Evolutionary conservation across 495 filamentous ascomycete species (phyloP).

Genomic region (Trypethelium eluteriae): DNA sequence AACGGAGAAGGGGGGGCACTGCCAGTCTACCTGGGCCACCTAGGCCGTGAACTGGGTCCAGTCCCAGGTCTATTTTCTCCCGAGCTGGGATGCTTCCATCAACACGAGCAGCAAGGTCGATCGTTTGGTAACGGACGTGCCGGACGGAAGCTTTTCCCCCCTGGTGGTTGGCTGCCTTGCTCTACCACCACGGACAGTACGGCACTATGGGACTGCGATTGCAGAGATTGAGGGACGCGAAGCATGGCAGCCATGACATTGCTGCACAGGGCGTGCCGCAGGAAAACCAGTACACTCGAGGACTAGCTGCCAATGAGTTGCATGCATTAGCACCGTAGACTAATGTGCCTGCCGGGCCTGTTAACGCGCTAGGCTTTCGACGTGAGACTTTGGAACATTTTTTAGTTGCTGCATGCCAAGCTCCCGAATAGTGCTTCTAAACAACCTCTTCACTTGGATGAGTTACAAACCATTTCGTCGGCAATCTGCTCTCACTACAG

Average conservation of each 20-base stretch:
- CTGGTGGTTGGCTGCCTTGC: constrained; percentile 2
- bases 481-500: neutral
- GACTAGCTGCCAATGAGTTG: neutral
- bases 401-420: neutral
- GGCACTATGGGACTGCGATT: too few relatives aligned
- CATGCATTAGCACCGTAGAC: neutral
- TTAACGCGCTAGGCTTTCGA: neutral
- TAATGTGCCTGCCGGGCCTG: neutral
- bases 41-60: neutral
- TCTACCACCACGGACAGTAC: neutral
- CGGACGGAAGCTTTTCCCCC: neutral
- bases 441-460: constrained; percentile 1
- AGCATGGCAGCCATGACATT: neutral
- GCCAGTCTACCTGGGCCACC: neutral
- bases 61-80: constrained; percentile 3
- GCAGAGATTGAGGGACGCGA: neutral
- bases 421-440: neutral
- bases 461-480: neutral
- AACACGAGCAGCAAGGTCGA: neutral
- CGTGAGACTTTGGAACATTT: neutral
- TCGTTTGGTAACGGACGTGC: constrained; percentile 6
- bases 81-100: neutral
- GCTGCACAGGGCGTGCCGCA: neutral
- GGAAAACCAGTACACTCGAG: neutral
- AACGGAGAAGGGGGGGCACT: neutral